Evolutionary conservation across 2,329 filamentous ascomycete species (phyloP).

Genomic region (Colletotrichum sp.): DNA sequence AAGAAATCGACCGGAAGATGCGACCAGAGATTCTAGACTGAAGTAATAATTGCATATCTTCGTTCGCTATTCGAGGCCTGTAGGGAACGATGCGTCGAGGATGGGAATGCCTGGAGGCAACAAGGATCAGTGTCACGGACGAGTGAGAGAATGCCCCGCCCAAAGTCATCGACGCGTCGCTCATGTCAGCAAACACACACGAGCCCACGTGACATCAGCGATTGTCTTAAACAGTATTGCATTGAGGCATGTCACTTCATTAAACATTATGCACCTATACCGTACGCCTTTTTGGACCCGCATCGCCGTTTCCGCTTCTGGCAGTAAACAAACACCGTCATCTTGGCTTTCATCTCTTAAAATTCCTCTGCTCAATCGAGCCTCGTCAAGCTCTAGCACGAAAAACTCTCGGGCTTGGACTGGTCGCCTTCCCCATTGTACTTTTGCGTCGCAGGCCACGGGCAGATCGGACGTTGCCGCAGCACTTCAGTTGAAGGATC

Average conservation of each 20-base stretch:
- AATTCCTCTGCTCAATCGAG: neutral
- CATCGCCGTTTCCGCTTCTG: neutral
- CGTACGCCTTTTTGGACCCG: neutral
- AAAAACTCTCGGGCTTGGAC: neutral
- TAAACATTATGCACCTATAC: constrained; percentile 1
- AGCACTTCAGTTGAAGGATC: constrained; percentile 39
- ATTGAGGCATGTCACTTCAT: neutral
- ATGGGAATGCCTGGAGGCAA: neutral
- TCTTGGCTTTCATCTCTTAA: neutral
- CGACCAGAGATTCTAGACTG: neutral
- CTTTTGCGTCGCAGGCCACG: constrained; percentile 31
- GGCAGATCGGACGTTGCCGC: constrained; percentile 52
- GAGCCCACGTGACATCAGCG: neutral
- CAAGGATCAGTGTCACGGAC: neutral
- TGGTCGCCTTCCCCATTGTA: neutral
- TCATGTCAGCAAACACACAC: neutral
- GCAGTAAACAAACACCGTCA: neutral
- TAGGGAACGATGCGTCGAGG: neutral
- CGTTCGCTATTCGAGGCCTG: neutral
- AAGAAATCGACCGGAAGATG: neutral
- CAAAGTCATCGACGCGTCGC: neutral
- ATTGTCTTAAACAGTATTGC: neutral
- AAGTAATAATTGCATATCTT: neutral
- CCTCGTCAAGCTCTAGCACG: neutral
- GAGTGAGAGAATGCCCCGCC: neutral